Conservation (phyloP, 176 grass and related monocot genomes). For the Calamus simplicifolius region DNA sequence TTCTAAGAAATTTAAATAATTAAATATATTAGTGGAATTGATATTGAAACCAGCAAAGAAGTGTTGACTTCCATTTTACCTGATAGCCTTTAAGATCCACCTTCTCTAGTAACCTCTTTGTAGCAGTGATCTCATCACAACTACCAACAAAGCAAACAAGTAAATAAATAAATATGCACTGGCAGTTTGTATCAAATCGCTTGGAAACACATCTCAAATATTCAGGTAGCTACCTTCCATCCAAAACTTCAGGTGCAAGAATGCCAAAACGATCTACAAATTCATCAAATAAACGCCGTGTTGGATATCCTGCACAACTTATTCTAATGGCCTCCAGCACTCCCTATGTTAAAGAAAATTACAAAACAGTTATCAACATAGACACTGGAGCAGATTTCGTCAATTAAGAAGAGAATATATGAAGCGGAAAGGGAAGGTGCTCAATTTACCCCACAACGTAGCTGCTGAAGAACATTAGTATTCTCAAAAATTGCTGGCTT, state of each 20-base stretch:
- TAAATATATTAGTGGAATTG: no score
- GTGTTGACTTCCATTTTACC: slow-evolving; percentile 31
- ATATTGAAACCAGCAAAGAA: no score
- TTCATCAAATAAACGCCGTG: slow-evolving; percentile 78
- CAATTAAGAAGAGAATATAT: slow-evolving; percentile 10
- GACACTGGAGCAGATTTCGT: no score
- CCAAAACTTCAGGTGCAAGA: slow-evolving; percentile 64
- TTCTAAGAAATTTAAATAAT: no score
- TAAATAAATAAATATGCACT: slow-evolving; percentile 13
- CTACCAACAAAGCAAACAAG: slow-evolving; percentile 30
- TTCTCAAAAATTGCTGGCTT: slow-evolving; percentile 95
- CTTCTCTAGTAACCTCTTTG: slow-evolving; percentile 67
- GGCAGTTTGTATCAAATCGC: slow-evolving; percentile 6
- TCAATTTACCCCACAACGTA: slow-evolving; percentile 87
- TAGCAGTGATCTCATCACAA: slow-evolving; percentile 68
- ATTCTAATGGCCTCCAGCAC: slow-evolving; percentile 95
- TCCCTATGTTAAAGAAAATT: slow-evolving; percentile 43
- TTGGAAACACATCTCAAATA: slow-evolving; percentile 14
- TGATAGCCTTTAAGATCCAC: slow-evolving; percentile 78
- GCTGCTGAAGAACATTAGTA: slow-evolving; percentile 86
- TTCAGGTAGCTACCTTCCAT: slow-evolving; percentile 47
- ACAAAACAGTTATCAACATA: no score
- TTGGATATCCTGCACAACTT: slow-evolving; percentile 93
- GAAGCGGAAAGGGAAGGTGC: slow-evolving; percentile 16
- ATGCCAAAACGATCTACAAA: slow-evolving; percentile 96